phyloP scores from a whole-genome alignment of 169 alveolate species.

The Plasmodium billcollinsi region DNA sequence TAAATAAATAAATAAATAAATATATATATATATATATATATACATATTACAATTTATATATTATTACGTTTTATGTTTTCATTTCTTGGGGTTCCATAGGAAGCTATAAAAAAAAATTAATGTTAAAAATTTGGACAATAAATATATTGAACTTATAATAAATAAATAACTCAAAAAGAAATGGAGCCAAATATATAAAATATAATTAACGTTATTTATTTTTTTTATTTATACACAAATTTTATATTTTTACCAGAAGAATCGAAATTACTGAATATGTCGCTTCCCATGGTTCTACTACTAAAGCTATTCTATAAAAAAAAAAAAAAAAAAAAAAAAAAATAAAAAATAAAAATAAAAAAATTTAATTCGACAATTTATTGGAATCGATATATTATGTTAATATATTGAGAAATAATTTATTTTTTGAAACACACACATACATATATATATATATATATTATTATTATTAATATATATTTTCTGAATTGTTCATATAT shows the following conservation, averaged over 20 bases:
- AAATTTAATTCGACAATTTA: too few species aligned
- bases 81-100: neutral
- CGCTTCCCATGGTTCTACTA: constrained; percentile 23
- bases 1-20: neutral
- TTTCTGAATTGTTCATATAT: neutral
- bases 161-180: neutral
- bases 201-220: neutral
- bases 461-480: neutral
- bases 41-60: neutral
- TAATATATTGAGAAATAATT: neutral
- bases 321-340: constrained; percentile 6
- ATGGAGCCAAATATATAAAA: constrained; percentile 1
- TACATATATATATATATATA: neutral
- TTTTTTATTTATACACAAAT: too few species aligned
- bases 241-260: constrained; percentile 5
- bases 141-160: neutral
- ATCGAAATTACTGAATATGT: constrained; percentile 25
- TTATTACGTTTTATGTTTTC: constrained; percentile 36
- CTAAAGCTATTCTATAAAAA: constrained; percentile 11
- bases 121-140: neutral
- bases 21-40: neutral
- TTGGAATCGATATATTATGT: neutral
- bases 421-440: neutral
- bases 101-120: neutral
- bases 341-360: neutral